A percentile compares a stretch with the other conserved stretches of the same genome.
These are phyloP conservation scores for Paramecium caudatum DNA, from an alignment of 73 alveolate species.

Conservation along the genomic window DNA sequence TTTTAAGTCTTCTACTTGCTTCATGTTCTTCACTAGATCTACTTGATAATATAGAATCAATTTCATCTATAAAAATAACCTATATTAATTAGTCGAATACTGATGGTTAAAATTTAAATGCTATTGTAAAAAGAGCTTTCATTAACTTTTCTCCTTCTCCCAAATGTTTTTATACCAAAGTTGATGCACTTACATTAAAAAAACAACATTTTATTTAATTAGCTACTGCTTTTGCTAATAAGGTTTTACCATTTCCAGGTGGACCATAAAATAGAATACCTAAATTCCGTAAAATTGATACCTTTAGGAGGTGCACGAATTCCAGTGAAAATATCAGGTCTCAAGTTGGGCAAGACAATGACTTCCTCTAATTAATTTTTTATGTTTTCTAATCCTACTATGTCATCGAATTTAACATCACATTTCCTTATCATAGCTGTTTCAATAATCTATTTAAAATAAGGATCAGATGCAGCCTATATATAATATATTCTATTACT, in stretches of 20 bases:
- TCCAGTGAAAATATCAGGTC: slow-evolving; percentile 98
- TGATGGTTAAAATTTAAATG: slow-evolving; percentile 96
- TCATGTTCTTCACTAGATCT: slow-evolving; percentile 97
- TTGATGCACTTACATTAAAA: slow-evolving; percentile 92
- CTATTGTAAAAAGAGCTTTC: slow-evolving; percentile 91
- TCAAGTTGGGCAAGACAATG: slow-evolving; percentile 96
- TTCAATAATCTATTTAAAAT: slow-evolving; percentile 1
- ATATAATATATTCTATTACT: neutral
- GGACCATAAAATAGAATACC: slow-evolving; percentile 98
- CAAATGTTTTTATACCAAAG: slow-evolving; percentile 96
- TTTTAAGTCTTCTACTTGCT: slow-evolving; percentile 96
- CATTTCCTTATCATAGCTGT: slow-evolving; percentile 74
- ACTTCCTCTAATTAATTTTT: slow-evolving; percentile 96
- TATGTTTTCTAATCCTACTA: slow-evolving; percentile 98
- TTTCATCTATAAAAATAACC: slow-evolving; percentile 99
- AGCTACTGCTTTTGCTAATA: slow-evolving; percentile 98
- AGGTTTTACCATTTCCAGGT: slow-evolving; percentile 99
- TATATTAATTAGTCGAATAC: too few relatives aligned
- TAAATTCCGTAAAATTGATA: slow-evolving; percentile 1
- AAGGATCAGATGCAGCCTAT: slow-evolving; percentile 6
- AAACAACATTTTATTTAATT: slow-evolving; percentile 90
- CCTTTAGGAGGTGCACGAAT: slow-evolving; percentile 98
- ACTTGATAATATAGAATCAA: slow-evolving; percentile 95
- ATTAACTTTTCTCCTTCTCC: slow-evolving; percentile 99
- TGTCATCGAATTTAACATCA: slow-evolving; percentile 93